phyloP scores from a whole-genome alignment of 805 yeast genomes.

The Yamadazyma scolyti region DNA sequence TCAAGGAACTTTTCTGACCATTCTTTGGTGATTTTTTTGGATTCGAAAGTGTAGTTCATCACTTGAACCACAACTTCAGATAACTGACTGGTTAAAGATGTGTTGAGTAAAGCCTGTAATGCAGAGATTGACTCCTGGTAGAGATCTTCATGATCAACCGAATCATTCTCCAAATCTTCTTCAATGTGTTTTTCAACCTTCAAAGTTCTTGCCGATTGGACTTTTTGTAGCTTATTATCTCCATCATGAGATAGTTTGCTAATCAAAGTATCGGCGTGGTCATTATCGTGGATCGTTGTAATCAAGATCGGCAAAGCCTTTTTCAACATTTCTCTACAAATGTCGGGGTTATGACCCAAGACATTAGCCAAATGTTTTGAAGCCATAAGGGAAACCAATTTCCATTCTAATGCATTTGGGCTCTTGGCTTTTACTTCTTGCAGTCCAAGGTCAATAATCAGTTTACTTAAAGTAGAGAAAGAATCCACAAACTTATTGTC shows the following conservation, averaged over 20 bases:
- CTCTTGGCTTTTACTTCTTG: constrained; percentile 7
- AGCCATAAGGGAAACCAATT: constrained; percentile 36
- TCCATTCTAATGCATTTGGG: constrained; percentile 45
- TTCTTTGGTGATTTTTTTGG: constrained; percentile 16
- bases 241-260: constrained; percentile 24
- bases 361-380: constrained; percentile 37
- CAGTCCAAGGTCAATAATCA: constrained; percentile 15
- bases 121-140: constrained; percentile 46
- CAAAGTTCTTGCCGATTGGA: constrained; percentile 20
- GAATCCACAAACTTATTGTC: constrained; percentile 53
- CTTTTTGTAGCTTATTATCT: constrained; percentile 26
- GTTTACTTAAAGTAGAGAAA: constrained; percentile 34
- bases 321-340: constrained; percentile 26
- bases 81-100: constrained; percentile 60
- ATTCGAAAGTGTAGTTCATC: constrained; percentile 34
- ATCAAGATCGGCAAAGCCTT: constrained; percentile 37
- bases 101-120: constrained; percentile 59
- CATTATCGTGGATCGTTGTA: constrained; percentile 24
- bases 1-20: constrained; percentile 63
- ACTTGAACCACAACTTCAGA: constrained; percentile 53
- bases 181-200: constrained; percentile 15
- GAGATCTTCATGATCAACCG: constrained; percentile 35
- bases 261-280: constrained; percentile 16
- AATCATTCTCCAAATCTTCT: constrained; percentile 30
- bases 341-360: constrained; percentile 27